Evolutionary conservation across 192 early-diverging fungal genomes (phyloP).

Genomic region (Rhizoclosmatium sp.): DNA sequence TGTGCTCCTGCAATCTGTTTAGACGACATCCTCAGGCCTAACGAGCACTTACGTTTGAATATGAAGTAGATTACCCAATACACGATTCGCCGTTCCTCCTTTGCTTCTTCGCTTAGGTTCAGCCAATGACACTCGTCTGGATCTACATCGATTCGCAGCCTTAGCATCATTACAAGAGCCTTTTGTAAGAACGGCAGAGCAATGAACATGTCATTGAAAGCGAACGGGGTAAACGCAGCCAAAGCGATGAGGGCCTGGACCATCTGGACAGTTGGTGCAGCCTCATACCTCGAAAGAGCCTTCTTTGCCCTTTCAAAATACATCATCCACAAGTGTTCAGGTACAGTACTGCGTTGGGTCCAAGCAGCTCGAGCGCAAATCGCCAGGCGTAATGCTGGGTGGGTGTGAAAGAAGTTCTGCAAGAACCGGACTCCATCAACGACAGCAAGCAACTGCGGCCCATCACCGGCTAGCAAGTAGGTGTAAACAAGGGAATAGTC

Average conservation of each 20-base stretch:
- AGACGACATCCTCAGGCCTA: neutral
- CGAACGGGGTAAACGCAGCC: neutral
- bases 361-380: slow-evolving; percentile 21
- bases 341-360: neutral
- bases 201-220: neutral
- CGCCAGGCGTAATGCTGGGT: neutral
- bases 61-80: slow-evolving; percentile 12
- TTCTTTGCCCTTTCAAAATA: slow-evolving; percentile 19
- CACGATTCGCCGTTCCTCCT: slow-evolving; percentile 11
- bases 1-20: neutral
- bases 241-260: slow-evolving; percentile 6
- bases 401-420: slow-evolving; percentile 11
- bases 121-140: slow-evolving; percentile 15
- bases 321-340: neutral
- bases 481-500: slow-evolving; percentile 17
- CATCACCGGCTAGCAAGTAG: neutral
- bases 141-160: slow-evolving; percentile 15
- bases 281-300: neutral
- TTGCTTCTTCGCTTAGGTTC: neutral
- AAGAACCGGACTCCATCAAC: slow-evolving; percentile 1
- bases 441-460: neutral
- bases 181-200: neutral
- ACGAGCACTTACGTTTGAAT: slow-evolving; percentile 1
- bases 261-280: neutral
- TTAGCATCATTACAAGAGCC: neutral